Conservation (phyloP, 768 basidiomycete species). For the Mycena metata region DNA sequence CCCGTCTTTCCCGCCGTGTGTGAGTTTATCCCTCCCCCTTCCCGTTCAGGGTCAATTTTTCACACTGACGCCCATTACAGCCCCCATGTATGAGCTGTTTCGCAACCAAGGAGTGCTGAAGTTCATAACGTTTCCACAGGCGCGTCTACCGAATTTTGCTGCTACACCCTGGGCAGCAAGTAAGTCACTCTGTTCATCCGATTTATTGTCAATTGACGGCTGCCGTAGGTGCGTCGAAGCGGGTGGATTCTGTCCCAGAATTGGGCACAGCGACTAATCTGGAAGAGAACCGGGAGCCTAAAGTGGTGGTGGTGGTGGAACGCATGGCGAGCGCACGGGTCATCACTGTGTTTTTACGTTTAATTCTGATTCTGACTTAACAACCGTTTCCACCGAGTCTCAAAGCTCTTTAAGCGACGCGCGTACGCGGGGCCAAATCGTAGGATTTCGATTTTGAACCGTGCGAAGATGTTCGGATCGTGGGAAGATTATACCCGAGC, state of each 20-base stretch:
- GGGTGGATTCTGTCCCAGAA: not conserved
- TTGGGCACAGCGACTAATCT: constrained; percentile 3
- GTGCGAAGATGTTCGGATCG: too few species aligned
- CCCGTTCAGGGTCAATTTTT: not conserved
- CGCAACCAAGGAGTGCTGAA: not conserved
- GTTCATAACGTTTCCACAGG: not conserved
- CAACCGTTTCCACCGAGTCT: too few species aligned
- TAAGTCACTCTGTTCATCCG: not conserved
- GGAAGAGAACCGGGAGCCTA: too few species aligned
- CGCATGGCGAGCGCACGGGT: too few species aligned
- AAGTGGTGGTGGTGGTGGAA: too few species aligned
- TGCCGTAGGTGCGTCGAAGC: not conserved
- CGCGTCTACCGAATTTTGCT: not conserved
- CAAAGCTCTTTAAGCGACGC: too few species aligned
- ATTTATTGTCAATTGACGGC: not conserved
- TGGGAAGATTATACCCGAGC: too few species aligned
- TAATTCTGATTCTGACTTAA: too few species aligned
- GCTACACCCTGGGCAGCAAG: constrained; percentile 1
- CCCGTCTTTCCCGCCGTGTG: not conserved
- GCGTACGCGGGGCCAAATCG: too few species aligned
- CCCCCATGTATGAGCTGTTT: not conserved
- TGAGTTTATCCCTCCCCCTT: not conserved
- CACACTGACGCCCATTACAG: not conserved
- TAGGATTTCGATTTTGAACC: too few species aligned
- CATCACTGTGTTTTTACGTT: too few species aligned